Conservation (phyloP, 2,329 filamentous ascomycete species). For the Apiospora rasikravindrae region DNA sequence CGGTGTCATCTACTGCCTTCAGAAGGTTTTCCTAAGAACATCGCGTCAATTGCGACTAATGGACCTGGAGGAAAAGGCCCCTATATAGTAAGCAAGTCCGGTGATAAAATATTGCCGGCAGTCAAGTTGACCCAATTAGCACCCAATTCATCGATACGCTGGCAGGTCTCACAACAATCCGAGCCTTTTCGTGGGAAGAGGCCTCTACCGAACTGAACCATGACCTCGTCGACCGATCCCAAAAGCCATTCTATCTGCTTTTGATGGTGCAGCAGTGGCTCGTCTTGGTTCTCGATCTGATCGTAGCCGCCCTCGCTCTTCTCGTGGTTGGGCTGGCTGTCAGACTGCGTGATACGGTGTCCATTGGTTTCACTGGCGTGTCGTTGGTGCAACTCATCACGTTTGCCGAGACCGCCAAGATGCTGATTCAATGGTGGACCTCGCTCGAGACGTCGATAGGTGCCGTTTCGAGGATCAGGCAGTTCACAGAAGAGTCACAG, state of each 20-base stretch:
- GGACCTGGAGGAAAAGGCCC: slow-evolving; percentile 66
- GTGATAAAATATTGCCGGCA: not conserved
- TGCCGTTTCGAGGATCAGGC: slow-evolving; percentile 37
- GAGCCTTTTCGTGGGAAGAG: slow-evolving; percentile 50
- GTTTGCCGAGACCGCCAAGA: slow-evolving; percentile 33
- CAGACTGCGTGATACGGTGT: slow-evolving; percentile 32
- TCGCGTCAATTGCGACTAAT: slow-evolving; percentile 65
- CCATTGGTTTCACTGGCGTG: slow-evolving; percentile 35
- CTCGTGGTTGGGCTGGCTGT: slow-evolving; percentile 32
- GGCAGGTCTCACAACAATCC: slow-evolving; percentile 49
- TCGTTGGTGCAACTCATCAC: slow-evolving; percentile 41
- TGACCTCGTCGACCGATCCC: slow-evolving; percentile 37
- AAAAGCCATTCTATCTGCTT: slow-evolving; percentile 55
- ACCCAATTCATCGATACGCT: slow-evolving; percentile 52
- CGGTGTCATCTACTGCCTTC: slow-evolving; percentile 53
- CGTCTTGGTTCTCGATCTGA: slow-evolving; percentile 17
- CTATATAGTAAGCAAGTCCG: slow-evolving; percentile 51
- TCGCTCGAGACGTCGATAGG: slow-evolving; percentile 39
- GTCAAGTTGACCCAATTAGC: slow-evolving; percentile 2
- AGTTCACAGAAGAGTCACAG: slow-evolving; percentile 33
- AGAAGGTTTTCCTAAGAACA: slow-evolving; percentile 64
- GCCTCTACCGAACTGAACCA: slow-evolving; percentile 41
- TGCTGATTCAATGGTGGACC: slow-evolving; percentile 32
- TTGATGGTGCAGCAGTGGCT: slow-evolving; percentile 51
- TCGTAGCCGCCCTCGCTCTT: slow-evolving; percentile 30